Evolutionary conservation across 345 rosid genomes (phyloP).

Genomic region (Citrus trifoliata): DNA sequence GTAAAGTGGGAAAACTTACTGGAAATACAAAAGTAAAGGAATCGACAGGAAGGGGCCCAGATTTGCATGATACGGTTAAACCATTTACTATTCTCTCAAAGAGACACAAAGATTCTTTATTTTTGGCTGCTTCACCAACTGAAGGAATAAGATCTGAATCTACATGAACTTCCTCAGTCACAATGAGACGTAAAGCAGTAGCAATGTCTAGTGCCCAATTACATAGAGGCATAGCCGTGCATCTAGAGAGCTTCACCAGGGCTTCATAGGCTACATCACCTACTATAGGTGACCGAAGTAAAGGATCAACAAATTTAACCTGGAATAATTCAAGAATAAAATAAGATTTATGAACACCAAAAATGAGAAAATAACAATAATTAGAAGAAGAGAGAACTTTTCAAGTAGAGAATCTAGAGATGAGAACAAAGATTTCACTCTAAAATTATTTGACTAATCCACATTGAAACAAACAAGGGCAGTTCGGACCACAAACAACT

Average conservation of each 20-base stretch:
- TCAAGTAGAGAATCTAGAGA: background rate
- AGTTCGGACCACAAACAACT: background rate
- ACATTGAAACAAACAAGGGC: background rate
- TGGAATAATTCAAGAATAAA: slow-evolving; percentile 28
- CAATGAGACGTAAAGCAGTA: slow-evolving; percentile 79
- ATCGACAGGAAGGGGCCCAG: slow-evolving; percentile 93
- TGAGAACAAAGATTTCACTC: background rate
- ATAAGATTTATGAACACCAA: background rate
- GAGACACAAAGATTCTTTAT: slow-evolving; percentile 53
- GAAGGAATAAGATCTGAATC: slow-evolving; percentile 48
- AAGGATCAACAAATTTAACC: slow-evolving; percentile 82
- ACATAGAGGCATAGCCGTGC: slow-evolving; percentile 80
- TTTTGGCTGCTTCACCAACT: slow-evolving; percentile 44
- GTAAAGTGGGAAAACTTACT: slow-evolving; percentile 38
- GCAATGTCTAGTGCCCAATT: slow-evolving; percentile 94
- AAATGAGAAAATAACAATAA: background rate
- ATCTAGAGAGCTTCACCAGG: slow-evolving; percentile 79
- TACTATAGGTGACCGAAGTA: slow-evolving; percentile 77
- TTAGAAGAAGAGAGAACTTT: background rate
- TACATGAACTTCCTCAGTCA: slow-evolving; percentile 51
- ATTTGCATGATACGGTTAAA: slow-evolving; percentile 72
- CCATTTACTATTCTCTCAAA: slow-evolving; percentile 76
- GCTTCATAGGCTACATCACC: slow-evolving; percentile 75
- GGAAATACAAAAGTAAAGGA: slow-evolving; percentile 92
- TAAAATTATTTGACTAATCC: background rate